Conservation (phyloP, 2,329 filamentous ascomycete species). For the Ophiostoma australiae region DNA sequence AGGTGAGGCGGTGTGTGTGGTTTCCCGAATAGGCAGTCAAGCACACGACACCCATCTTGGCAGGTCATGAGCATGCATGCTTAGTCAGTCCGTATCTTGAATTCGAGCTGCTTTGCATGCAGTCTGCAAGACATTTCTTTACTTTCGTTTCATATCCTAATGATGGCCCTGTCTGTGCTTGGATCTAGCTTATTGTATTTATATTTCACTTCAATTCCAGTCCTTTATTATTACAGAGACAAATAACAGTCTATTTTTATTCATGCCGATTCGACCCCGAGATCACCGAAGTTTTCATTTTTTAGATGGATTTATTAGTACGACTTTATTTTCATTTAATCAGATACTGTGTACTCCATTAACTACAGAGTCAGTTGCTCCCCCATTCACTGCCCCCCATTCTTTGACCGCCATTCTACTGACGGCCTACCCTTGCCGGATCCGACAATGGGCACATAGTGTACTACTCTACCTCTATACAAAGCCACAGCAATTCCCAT, state of each 20-base stretch:
- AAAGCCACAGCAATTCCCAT: not conserved
- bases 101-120: not conserved
- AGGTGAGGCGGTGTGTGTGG: conserved; percentile 11
- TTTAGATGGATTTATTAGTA: too few relatives aligned
- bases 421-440: not conserved
- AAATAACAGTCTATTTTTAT: too few relatives aligned
- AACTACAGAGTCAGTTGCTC: too few relatives aligned
- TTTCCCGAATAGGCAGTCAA: conserved; percentile 16
- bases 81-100: not conserved
- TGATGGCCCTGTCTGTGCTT: not conserved
- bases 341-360: too few relatives aligned
- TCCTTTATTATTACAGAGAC: too few relatives aligned
- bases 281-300: not conserved
- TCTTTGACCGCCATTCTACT: conserved; percentile 7
- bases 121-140: not conserved
- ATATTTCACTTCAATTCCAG: too few relatives aligned
- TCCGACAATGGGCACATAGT: not conserved
- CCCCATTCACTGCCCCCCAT: not conserved
- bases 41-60: conserved; percentile 20
- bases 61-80: not conserved
- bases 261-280: not conserved
- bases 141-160: not conserved
- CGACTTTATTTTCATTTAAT: too few relatives aligned
- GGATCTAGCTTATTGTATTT: too few relatives aligned
- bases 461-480: not conserved